Base-by-base conservation (phyloP, 495 filamentous ascomycete species). In the Podospora didyma region DNA sequence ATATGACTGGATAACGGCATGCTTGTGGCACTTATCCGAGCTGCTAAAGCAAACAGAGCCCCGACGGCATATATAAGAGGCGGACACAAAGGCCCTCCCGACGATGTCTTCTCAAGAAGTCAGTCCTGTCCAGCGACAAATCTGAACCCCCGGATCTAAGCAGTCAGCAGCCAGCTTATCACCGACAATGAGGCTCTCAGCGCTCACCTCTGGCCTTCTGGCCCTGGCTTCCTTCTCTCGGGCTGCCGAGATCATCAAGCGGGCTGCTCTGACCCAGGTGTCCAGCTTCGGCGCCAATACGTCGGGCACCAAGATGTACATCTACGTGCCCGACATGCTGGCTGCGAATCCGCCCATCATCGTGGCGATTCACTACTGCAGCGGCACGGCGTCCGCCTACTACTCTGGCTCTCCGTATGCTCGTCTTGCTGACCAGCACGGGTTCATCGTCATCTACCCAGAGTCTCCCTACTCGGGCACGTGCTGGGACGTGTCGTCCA, bases 401-500 rank as follows among this genome's bases (percentile, higher is more conserved):
- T 84, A 77, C 67, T 62, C 49, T 2, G 71, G 69, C 45, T 75
- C 76, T 0, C 75, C 75, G 7, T 82, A 78, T 51, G 78, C 76
- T 9, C 55, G 62, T 0, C 69, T 76, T 11, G 77, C 81, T 16
- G 83, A 84, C 41, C 48, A 63, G 19, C 70, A 83, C 52, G 81
- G 81, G 42, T 86, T 80, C 63, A 79, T 83, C 35, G 74, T 82
- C 59, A 80, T 83, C 66, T 82, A 79, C 67, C 81, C 79, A 4
- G 67, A 75, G 46, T 75, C 77, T 6, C 72, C 77, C 11, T 74
- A 75, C 62, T 55, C 58, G 14, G 77, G 72, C 39, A 73, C 63
- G 31, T 86, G 83, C 71, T 88, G 83, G 82, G 84, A 88, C 56
- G 80, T 85, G 41, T 77, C 76, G 22, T 82, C 78, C 1, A 65